phyloP scores from a whole-genome alignment of 116 monocot species.

The Thalassia testudinum region DNA sequence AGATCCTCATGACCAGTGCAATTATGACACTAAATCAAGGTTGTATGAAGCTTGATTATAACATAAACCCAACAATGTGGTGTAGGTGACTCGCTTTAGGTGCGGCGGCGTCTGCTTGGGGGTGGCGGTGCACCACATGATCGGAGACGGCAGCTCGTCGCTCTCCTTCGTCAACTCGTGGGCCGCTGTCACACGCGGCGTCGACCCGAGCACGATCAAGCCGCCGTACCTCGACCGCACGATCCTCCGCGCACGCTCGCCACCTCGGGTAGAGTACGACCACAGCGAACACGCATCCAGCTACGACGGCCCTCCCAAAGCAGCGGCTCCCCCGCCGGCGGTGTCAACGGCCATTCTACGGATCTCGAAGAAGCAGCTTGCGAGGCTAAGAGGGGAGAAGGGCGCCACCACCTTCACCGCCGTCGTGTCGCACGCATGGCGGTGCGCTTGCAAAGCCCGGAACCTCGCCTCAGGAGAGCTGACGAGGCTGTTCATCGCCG shows the following conservation, averaged over 20 bases:
- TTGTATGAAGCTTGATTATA: too few relatives aligned
- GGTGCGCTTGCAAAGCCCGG: conserved; percentile 25
- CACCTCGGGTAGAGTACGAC: conserved; percentile 16
- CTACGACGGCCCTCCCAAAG: too few relatives aligned
- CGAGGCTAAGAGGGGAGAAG: conserved; percentile 4
- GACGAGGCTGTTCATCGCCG: conserved; percentile 10
- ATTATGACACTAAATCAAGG: too few relatives aligned
- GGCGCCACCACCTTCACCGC: conserved; percentile 14
- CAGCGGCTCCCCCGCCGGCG: background rate
- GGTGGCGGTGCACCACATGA: conserved; percentile 13
- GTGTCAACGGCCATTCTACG: conserved; percentile 3
- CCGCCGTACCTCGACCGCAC: conserved; percentile 18
- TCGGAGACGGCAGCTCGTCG: conserved; percentile 19
- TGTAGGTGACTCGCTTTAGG: conserved; percentile 38
- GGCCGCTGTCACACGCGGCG: conserved; percentile 21
- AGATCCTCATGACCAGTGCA: too few relatives aligned
- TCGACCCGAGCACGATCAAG: conserved; percentile 1
- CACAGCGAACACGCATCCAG: conserved; percentile 17
- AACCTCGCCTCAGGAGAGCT: conserved; percentile 1
- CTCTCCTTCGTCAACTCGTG: conserved; percentile 32
- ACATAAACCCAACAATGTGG: too few relatives aligned
- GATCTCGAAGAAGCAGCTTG: conserved; percentile 21
- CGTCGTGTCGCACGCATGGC: conserved; percentile 26
- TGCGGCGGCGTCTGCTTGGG: conserved; percentile 44
- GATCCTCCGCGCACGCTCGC: conserved; percentile 18